Conservation (phyloP, 208 protist species). For the Trypanosomatidae sp. region DNA sequence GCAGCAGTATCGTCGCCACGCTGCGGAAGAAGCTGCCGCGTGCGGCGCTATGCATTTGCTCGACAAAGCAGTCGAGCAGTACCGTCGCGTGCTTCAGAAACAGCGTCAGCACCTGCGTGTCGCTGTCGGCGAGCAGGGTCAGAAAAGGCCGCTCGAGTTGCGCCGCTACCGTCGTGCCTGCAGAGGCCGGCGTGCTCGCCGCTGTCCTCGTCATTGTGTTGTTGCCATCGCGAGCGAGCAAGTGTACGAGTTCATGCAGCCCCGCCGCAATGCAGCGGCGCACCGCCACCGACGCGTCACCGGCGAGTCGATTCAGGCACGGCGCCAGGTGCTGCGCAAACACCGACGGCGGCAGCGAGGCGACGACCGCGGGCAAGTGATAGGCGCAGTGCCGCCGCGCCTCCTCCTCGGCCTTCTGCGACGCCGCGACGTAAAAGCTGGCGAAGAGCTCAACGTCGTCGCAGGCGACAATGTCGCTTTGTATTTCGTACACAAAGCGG, state of each 20-base stretch:
- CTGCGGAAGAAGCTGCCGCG: conserved; percentile 33
- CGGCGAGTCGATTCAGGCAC: conserved; percentile 45
- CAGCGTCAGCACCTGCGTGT: conserved; percentile 30
- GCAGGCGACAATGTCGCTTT: conserved; percentile 60
- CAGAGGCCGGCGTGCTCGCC: too few species aligned
- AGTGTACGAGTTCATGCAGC: conserved; percentile 69
- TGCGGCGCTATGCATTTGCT: conserved; percentile 14
- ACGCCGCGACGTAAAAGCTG: conserved; percentile 57
- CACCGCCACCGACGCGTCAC: conserved; percentile 30
- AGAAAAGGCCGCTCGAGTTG: conserved; percentile 63
- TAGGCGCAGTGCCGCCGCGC: conserved; percentile 71
- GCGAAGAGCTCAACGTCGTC: conserved; percentile 76
- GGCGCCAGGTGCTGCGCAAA: conserved; percentile 50
- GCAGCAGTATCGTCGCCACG: conserved; percentile 26
- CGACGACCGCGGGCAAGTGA: conserved; percentile 81
- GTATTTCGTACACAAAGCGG: conserved; percentile 75
- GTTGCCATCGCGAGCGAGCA: too few species aligned
- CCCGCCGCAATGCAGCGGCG: conserved; percentile 61
- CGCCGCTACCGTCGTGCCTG: conserved; percentile 30
- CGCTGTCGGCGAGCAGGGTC: conserved; percentile 29
- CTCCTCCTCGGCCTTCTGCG: conserved; percentile 38
- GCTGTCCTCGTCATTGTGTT: too few species aligned
- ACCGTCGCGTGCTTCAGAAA: conserved; percentile 34
- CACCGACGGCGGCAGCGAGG: conserved; percentile 60
- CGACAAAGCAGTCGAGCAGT: conserved; percentile 64